These are phyloP conservation scores for Pharus latifolius DNA, from an alignment of 176 grass and related monocot genomes.

Conservation along the genomic window DNA sequence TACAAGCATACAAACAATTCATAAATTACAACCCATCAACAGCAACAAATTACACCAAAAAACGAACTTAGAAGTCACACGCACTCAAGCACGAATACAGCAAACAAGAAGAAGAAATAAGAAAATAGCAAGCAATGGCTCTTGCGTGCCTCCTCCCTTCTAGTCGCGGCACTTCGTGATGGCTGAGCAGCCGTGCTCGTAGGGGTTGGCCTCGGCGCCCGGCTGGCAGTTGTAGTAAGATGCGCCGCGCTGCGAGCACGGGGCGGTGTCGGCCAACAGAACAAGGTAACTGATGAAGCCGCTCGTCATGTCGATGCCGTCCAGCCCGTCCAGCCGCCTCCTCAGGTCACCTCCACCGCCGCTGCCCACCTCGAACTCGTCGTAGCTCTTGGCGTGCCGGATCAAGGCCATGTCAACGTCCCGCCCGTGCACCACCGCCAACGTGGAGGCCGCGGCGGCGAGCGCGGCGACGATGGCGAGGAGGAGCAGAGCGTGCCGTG, in stretches of 20 bases:
- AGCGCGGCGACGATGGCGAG: background rate
- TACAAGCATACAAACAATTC: background rate
- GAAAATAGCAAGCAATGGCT: background rate
- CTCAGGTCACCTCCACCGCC: background rate
- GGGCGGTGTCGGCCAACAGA: background rate
- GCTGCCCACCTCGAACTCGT: background rate
- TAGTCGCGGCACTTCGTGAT: conserved; percentile 46
- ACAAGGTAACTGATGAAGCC: conserved; percentile 59
- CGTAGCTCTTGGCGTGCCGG: background rate
- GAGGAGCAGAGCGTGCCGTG: background rate
- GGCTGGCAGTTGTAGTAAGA: conserved; percentile 80
- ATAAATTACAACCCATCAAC: background rate
- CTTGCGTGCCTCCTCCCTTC: background rate
- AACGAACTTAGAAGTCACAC: no score
- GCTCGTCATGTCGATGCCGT: background rate
- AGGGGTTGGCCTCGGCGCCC: conserved; percentile 50
- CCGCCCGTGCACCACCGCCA: background rate
- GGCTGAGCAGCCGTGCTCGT: conserved; percentile 41
- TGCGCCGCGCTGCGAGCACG: conserved; percentile 27
- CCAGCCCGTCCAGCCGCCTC: conserved; percentile 9
- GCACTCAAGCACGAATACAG: background rate
- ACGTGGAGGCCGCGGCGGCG: background rate
- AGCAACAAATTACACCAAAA: background rate
- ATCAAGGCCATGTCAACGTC: background rate
- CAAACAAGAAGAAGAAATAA: background rate